A percentile compares a stretch with the other conserved stretches of the same genome.
phyloP scores from a whole-genome alignment of 1,284 basidiomycete genomes.

The Pseudozyma hubeiensis region DNA sequence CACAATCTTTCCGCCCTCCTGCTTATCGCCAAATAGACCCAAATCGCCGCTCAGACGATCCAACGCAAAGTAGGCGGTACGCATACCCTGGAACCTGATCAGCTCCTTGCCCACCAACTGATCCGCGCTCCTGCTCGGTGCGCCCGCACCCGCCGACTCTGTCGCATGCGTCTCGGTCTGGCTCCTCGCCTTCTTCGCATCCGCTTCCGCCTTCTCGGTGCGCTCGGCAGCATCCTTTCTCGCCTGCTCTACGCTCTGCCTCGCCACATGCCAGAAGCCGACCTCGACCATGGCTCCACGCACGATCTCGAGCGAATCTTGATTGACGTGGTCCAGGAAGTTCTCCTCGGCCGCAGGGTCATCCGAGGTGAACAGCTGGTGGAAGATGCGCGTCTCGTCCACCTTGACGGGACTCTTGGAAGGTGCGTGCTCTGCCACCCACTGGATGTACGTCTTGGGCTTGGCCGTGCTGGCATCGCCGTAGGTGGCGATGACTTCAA shows the following conservation, averaged over 20 bases:
- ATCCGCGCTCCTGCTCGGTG: constrained; percentile 73
- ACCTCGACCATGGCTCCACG: constrained; percentile 85
- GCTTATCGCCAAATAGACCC: constrained; percentile 66
- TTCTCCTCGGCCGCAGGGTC: constrained; percentile 82
- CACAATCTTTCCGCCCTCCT: constrained; percentile 81
- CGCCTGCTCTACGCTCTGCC: constrained; percentile 77
- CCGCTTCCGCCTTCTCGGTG: constrained; percentile 71
- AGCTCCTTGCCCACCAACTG: constrained; percentile 91
- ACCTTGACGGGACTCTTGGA: constrained; percentile 84
- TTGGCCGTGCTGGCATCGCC: constrained; percentile 74
- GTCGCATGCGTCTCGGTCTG: constrained; percentile 23
- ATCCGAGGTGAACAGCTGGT: constrained; percentile 92
- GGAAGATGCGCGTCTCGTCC: constrained; percentile 91
- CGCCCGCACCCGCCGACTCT: constrained; percentile 34
- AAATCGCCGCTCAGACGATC: constrained; percentile 77
- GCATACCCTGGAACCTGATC: constrained; percentile 94
- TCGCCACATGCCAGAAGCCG: constrained; percentile 88
- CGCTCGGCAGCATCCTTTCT: constrained; percentile 74
- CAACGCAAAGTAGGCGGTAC: constrained; percentile 93
- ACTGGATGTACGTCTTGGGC: constrained; percentile 96
- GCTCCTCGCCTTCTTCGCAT: constrained; percentile 67
- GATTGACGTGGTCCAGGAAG: constrained; percentile 82
- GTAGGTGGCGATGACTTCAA: constrained; percentile 81
- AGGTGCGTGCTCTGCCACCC: constrained; percentile 88
- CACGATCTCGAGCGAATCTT: constrained; percentile 81